Evolutionary conservation across 495 filamentous ascomycete genomes (phyloP), one percentile per base, ranked within the genome.

Genomic region (Margaritispora aquatica): DNA sequence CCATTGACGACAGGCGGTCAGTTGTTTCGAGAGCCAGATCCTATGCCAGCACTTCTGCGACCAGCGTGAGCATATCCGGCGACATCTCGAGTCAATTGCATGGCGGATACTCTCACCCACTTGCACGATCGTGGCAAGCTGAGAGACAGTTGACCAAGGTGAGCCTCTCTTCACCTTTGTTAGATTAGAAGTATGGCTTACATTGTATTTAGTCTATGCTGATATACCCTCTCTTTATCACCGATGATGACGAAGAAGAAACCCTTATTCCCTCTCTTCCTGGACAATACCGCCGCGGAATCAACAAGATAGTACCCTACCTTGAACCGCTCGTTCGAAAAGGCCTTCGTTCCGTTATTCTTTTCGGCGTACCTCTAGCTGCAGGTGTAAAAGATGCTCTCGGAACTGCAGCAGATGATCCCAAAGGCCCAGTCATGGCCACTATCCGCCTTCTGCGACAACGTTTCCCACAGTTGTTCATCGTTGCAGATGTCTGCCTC

Each of bases 71-170:
- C 83, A 91, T 96, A 62, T 80, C 87, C 10, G 92, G 92, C 24
- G 90, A 96, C 64, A 95, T 98, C 62, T 88, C 89, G 11, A 96
- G 91, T 68, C 94, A 97, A 68, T 81, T 98, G 26, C 94, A 98
- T 72, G 87, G 91, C 58, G 94, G 94, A 54, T 98, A 97, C 71
- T 88, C 84, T 64, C 94, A 98, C 69, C 92, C 94, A 24, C 81
- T 98, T 49, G 86, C 89, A 49, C 79, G 94, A 59, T 80, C 89
- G 68, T 98, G 94, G 94, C 94, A 98, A 69, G 89, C 94, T 10
- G 95, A 98, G 74, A 81, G 92, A 51, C 92, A 97, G 79, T 81
- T 98, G 67, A 97, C 95, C 20, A 98, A 98, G 84, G 92, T 92
- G 60, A 53, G 77, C 10, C 38, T 44, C 38, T 15, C 11, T 44